Evolutionary conservation across 1,284 basidiomycete genomes (phyloP).

Genomic region (Pterulicium gracile): DNA sequence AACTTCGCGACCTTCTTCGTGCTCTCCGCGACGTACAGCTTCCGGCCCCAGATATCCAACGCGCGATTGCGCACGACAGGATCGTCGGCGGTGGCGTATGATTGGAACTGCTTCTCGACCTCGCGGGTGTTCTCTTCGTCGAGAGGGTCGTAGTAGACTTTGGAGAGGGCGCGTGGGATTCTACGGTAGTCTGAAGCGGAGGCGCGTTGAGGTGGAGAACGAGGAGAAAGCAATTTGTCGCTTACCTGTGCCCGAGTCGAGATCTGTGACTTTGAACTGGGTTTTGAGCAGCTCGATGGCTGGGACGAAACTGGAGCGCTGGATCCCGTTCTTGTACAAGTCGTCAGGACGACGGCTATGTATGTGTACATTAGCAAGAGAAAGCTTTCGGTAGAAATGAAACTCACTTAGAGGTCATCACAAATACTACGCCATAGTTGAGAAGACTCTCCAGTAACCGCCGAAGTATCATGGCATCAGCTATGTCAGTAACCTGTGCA

Average conservation of each 20-base stretch:
- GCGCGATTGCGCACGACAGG: conserved; percentile 56
- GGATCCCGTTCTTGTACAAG: conserved; percentile 98
- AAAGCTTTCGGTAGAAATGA: conserved; percentile 3
- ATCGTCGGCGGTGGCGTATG: conserved; percentile 48
- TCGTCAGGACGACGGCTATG: conserved; percentile 91
- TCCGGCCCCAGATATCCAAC: conserved; percentile 84
- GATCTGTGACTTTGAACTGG: conserved; percentile 78
- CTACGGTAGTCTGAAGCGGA: conserved; percentile 82
- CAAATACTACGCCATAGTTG: conserved; percentile 83
- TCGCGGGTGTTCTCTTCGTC: conserved; percentile 54
- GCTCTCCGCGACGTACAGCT: conserved; percentile 71
- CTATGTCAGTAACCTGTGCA: conserved; percentile 87
- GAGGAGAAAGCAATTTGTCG: too few relatives aligned
- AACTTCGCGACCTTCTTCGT: conserved; percentile 79
- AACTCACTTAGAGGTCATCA: conserved; percentile 92
- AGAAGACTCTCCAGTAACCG: conserved; percentile 80
- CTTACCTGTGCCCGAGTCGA: conserved; percentile 88
- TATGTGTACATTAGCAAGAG: conserved; percentile 6
- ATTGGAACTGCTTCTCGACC: conserved; percentile 76
- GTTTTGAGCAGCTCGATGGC: conserved; percentile 91
- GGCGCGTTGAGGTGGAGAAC: too few relatives aligned
- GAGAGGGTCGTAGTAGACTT: conserved; percentile 86
- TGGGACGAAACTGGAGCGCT: conserved; percentile 92
- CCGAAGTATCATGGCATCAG: conserved; percentile 96
- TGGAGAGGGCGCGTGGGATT: conserved; percentile 79